Conservation (phyloP, 2,329 filamentous ascomycete genomes). For the Ophiosphaerella herpotricha region DNA sequence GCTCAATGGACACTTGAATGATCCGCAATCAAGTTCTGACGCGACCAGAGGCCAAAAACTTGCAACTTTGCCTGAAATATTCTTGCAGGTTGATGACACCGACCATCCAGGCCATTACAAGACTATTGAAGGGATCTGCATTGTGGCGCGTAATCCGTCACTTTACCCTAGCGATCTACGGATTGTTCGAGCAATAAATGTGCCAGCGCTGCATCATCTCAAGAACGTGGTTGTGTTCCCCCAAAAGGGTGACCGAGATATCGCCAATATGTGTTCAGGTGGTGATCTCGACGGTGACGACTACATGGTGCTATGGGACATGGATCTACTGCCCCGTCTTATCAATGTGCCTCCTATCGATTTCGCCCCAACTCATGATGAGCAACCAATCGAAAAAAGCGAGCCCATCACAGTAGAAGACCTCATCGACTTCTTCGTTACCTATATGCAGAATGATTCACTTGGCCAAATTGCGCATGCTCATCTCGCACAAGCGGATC, state of each 20-base stretch:
- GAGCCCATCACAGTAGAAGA: slow-evolving; percentile 72
- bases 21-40: slow-evolving; percentile 50
- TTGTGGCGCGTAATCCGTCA: slow-evolving; percentile 90
- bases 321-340: slow-evolving; percentile 63
- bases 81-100: slow-evolving; percentile 75
- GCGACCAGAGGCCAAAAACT: slow-evolving; percentile 51
- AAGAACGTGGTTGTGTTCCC: slow-evolving; percentile 88
- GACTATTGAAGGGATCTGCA: slow-evolving; percentile 75
- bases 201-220: slow-evolving; percentile 72
- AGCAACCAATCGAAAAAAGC: slow-evolving; percentile 60
- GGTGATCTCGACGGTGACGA: slow-evolving; percentile 96
- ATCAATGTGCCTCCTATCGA: slow-evolving; percentile 82
- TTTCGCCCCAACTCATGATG: slow-evolving; percentile 60
- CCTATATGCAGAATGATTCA: slow-evolving; percentile 88
- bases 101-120: slow-evolving; percentile 60
- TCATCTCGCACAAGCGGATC: slow-evolving; percentile 79
- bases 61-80: slow-evolving; percentile 75
- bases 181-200: slow-evolving; percentile 81
- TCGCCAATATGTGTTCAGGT: slow-evolving; percentile 93
- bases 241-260: slow-evolving; percentile 77
- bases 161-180: slow-evolving; percentile 91
- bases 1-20: slow-evolving; percentile 71
- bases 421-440: slow-evolving; percentile 83
- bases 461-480: slow-evolving; percentile 79
- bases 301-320: slow-evolving; percentile 92